phyloP scores from a whole-genome alignment of 116 monocot genomes.

The Dioscorea cayenensis region DNA sequence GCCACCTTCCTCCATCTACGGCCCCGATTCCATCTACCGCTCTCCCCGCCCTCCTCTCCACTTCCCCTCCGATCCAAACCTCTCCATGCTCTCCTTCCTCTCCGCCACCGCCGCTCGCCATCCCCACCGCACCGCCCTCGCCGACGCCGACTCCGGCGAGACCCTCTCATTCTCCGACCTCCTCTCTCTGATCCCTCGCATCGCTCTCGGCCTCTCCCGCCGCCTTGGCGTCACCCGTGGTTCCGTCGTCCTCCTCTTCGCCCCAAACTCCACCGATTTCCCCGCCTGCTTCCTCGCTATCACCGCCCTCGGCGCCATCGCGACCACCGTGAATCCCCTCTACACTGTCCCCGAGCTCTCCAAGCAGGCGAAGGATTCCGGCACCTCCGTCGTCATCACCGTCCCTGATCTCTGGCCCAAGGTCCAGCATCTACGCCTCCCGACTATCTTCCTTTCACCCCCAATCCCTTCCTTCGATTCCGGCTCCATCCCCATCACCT shows the following conservation, averaged over 20 bases:
- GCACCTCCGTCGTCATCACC: constrained; percentile 46
- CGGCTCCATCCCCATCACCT: background rate
- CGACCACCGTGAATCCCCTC: constrained; percentile 51
- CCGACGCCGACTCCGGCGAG: constrained; percentile 29
- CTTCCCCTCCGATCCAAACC: constrained; percentile 27
- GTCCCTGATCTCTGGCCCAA: constrained; percentile 36
- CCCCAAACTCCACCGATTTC: constrained; percentile 54
- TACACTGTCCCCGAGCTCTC: constrained; percentile 64
- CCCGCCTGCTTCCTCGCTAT: constrained; percentile 36
- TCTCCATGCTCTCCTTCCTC: constrained; percentile 45
- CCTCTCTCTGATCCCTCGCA: constrained; percentile 11
- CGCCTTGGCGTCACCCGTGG: constrained; percentile 9
- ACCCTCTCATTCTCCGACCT: constrained; percentile 36
- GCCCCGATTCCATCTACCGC: constrained; percentile 8
- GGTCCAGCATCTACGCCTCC: constrained; percentile 34
- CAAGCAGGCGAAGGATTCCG: constrained; percentile 61
- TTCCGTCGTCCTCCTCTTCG: constrained; percentile 49
- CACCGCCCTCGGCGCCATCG: constrained; percentile 43
- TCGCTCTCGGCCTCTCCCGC: constrained; percentile 10
- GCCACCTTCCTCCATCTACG: background rate
- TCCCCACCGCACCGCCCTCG: constrained; percentile 40
- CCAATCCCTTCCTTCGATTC: background rate
- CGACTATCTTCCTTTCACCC: constrained; percentile 30
- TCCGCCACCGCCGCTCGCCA: constrained; percentile 18
- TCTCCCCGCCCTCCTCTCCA: constrained; percentile 18